Evolutionary conservation across 2,329 filamentous ascomycete genomes (phyloP), one percentile per base, ranked within the genome.

Genomic region (Didymellaceae sp.): DNA sequence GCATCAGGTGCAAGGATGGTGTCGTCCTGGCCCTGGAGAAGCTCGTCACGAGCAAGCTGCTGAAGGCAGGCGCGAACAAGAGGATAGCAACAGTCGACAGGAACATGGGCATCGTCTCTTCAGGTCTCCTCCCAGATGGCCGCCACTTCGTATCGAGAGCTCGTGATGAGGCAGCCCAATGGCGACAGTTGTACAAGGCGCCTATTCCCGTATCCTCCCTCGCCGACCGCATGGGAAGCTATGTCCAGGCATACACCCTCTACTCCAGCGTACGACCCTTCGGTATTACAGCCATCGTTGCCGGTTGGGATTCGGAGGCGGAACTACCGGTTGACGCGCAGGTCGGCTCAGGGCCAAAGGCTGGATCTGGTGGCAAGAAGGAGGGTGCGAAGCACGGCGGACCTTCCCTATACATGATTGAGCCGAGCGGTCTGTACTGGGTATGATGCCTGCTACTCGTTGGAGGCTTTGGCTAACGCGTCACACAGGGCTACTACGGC

Each of bases 191-290:
- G 71, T 97, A 96, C 86, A 97, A 97, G 78, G 88, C 88, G 6
- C 93, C 94, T 54, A 97, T 99, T 71, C 87, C 91, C 52, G 90
- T 89, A 59, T 84, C 88, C 62, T 90, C 94, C 62, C 87, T 99
- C 54, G 92, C 94, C 57, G 88, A 89, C 71, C 89, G 93, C 76
- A 91, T 99, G 84, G 94, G 94, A 68, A 88, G 90, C 70, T 99
- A 97, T 77, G 88, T 96, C 45, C 94, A 99, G 79, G 91, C 91
- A 56, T 97, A 97, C 80, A 99, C 94, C 7, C 88, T 97, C 67
- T 97, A 97, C 81, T 93, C 91, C 52, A 95, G 90, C 56, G 94
- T 99, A 54, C 90, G 94, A 55, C 94, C 94, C 25, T 99, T 99
- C 71, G 94, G 94, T 69, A 91, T 97, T 74, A 96, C 93, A 16